Evolutionary conservation across 441 rosid species (phyloP).

Genomic region (Biscutella auriculata): DNA sequence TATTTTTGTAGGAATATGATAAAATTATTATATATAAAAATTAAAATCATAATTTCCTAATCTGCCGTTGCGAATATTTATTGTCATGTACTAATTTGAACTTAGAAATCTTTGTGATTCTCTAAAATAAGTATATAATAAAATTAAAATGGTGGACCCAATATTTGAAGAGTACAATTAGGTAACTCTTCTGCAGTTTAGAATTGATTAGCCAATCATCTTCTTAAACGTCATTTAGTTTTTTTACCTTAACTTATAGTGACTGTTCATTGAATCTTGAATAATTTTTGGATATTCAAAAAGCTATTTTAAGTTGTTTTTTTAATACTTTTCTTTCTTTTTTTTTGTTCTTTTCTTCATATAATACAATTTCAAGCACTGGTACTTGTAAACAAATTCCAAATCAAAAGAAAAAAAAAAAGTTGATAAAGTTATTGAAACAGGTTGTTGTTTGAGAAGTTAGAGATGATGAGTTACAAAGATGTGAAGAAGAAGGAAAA

Average conservation of each 20-base stretch:
- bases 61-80: not conserved
- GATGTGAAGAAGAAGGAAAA: slow-evolving; percentile 15
- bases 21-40: no score
- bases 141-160: not conserved
- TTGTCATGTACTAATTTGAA: slow-evolving; percentile 13
- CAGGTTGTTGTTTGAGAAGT: not conserved
- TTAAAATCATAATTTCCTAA: not conserved
- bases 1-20: no score
- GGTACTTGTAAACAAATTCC: not conserved
- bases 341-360: not conserved
- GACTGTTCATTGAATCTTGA: slow-evolving; percentile 16
- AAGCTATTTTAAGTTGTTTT: not conserved
- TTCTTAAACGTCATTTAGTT: not conserved
- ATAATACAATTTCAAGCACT: not conserved
- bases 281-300: not conserved
- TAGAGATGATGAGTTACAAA: slow-evolving; percentile 11
- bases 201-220: slow-evolving; percentile 1
- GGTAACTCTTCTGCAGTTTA: no score
- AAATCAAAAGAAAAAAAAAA: not conserved
- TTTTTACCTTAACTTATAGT: not conserved
- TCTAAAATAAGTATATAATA: not conserved
- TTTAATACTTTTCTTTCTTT: not conserved
- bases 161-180: not conserved
- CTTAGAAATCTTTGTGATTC: slow-evolving; percentile 15
- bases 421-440: not conserved